Evolutionary conservation across 306 rosid genomes (phyloP).

Genomic region (Rosa persica): DNA sequence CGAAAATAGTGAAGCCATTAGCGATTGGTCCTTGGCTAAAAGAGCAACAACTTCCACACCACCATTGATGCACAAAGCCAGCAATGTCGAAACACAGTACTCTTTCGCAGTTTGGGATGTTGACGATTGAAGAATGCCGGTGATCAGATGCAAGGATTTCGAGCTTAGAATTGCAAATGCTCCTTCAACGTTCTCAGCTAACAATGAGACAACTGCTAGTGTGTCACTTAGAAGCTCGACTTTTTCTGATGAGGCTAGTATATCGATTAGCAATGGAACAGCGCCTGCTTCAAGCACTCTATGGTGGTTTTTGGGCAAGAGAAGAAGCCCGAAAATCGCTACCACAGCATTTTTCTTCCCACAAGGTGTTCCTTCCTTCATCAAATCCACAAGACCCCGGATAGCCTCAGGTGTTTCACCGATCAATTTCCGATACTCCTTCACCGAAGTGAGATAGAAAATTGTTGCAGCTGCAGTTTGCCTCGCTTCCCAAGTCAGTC

Average conservation of each 20-base stretch:
- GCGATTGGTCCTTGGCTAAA: slow-evolving; percentile 44
- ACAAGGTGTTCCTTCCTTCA: slow-evolving; percentile 54
- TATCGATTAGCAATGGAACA: slow-evolving; percentile 43
- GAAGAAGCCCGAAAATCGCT: slow-evolving; percentile 66
- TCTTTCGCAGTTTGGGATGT: slow-evolving; percentile 44
- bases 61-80: slow-evolving; percentile 55
- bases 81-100: slow-evolving; percentile 56
- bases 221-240: slow-evolving; percentile 48
- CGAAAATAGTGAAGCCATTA: slow-evolving; percentile 62
- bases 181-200: slow-evolving; percentile 66
- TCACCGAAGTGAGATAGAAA: slow-evolving; percentile 63
- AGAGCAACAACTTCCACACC: slow-evolving; percentile 50
- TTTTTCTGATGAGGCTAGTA: slow-evolving; percentile 45
- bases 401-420: slow-evolving; percentile 58
- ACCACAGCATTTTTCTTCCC: slow-evolving; percentile 78
- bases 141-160: slow-evolving; percentile 34
- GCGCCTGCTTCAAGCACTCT: slow-evolving; percentile 50
- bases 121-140: slow-evolving; percentile 30
- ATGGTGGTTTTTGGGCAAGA: slow-evolving; percentile 45
- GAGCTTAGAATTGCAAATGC: slow-evolving; percentile 35
- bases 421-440: slow-evolving; percentile 48
- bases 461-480: slow-evolving; percentile 68
- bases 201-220: slow-evolving; percentile 53
- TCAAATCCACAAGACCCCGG: slow-evolving; percentile 48
- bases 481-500: slow-evolving; percentile 48